Percentiles rank a stretch among this genome's conserved stretches.
Evolutionary conservation across 805 yeast genomes (phyloP).

Genomic region (Candida chilensis): DNA sequence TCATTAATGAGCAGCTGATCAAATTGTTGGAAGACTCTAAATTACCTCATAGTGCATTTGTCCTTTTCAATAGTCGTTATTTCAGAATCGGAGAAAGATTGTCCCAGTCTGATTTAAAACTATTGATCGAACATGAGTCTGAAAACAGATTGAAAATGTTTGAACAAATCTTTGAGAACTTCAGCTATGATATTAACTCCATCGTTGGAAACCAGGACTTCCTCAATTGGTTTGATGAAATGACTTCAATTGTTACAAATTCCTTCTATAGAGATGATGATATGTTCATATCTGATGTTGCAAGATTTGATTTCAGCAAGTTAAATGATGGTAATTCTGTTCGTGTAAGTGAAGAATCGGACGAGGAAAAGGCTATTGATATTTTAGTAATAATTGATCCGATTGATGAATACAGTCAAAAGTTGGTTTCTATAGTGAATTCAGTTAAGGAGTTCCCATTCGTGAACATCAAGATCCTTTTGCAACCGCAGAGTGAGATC

Average conservation of each 20-base stretch:
- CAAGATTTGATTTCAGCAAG: constrained; percentile 36
- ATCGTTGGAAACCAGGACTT: constrained; percentile 6
- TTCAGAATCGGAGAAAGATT: constrained; percentile 17
- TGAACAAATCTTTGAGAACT: constrained; percentile 12
- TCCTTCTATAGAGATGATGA: constrained; percentile 33
- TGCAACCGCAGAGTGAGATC: constrained; percentile 45
- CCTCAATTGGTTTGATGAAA: constrained; percentile 43
- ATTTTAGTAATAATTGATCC: constrained; percentile 66
- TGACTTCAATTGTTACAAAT: constrained; percentile 31
- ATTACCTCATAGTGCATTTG: constrained; percentile 23
- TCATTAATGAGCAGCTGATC: constrained; percentile 2
- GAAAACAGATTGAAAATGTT: constrained; percentile 28
- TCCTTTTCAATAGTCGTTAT: constrained; percentile 50
- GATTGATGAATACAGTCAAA: constrained; percentile 58
- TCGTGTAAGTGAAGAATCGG: constrained; percentile 8
- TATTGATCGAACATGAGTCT: constrained; percentile 36
- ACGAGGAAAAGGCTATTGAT: constrained; percentile 32
- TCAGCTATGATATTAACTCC: constrained; percentile 1
- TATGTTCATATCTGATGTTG: constrained; percentile 26
- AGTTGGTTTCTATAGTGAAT: constrained; percentile 34
- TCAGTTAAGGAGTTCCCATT: constrained; percentile 34
- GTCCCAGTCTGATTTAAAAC: constrained; percentile 17
- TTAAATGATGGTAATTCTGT: constrained; percentile 17
- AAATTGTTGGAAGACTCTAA: constrained; percentile 16
- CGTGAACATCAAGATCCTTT: constrained; percentile 40